These are phyloP conservation scores for Suhomyces wounanorum DNA, from an alignment of 1,139 yeast species.

Conservation along the genomic window DNA sequence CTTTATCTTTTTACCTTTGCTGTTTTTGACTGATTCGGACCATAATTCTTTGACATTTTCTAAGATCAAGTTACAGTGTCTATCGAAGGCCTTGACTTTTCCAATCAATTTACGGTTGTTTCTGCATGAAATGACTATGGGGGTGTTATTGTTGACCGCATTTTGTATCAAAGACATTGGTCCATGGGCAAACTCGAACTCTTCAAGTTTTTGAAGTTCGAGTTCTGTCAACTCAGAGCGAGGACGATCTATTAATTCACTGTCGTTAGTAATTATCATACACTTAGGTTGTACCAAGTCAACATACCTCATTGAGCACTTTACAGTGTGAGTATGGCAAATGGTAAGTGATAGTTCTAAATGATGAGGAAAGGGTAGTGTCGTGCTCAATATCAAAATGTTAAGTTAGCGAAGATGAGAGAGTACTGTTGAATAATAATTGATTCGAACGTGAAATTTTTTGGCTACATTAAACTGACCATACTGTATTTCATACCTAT, in stretches of 20 bases:
- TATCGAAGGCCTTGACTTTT: constrained; percentile 89
- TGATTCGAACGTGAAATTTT: no score
- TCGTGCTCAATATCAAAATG: neutral
- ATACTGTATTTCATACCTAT: no score
- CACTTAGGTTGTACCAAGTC: neutral
- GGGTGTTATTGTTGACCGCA: constrained; percentile 72
- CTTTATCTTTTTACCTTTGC: constrained; percentile 72
- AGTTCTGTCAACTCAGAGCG: constrained; percentile 77
- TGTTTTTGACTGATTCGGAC: constrained; percentile 69
- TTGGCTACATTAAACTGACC: no score
- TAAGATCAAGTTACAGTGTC: constrained; percentile 90
- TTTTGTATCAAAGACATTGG: constrained; percentile 85
- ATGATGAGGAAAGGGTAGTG: neutral
- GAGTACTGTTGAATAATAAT: no score
- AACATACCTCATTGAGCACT: constrained; percentile 15
- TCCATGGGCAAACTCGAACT: constrained; percentile 86
- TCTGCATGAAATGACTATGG: constrained; percentile 85
- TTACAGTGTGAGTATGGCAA: neutral
- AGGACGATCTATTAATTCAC: constrained; percentile 70
- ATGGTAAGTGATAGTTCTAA: neutral
- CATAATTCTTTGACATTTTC: constrained; percentile 93
- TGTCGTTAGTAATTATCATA: constrained; percentile 24
- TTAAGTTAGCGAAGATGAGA: no score
- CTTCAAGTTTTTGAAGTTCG: constrained; percentile 82
- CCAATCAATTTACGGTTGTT: constrained; percentile 91